Evolutionary conservation across 345 rosid species (phyloP), one percentile per base, ranked within the genome.

Genomic region (Sapria himalayana): DNA sequence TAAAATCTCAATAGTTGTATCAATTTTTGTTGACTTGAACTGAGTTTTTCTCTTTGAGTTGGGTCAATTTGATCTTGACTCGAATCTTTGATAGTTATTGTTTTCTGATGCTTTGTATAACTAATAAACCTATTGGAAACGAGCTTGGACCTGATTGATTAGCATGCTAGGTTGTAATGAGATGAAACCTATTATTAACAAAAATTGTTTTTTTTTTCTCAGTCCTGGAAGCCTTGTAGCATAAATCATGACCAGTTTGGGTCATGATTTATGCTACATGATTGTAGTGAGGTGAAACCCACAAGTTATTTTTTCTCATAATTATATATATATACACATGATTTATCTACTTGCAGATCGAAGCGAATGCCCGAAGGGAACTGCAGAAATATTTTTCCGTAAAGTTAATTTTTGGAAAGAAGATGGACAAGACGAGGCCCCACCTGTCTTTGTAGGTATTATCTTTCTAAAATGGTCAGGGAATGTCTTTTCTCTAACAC

Each of bases 391-490:
- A 15, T 89, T 89, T 63, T 89, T 82, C 57, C 76, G 95, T 2
- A 89, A 89, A 66, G 98, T 82, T 31, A 82, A 89, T 81, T 89
- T 89, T 44, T 89, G 98, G 98, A 89, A 77, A 48, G 95, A 77
- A 13, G 98, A 89, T 48, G 98, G 75, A 9, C 73, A 79, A 51
- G 86, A 79, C 40, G 95, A 82, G 62, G 93, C 95, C 8, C 93
- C 95, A 24, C 95, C 95, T 72, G 85, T 89, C 71, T 89, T 89
- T 85, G 96, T 85, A 76, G 82, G 96, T 80, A 76, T 68, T 69
- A 50, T 51, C 45, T 51, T 69, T 44, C 40, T 37, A 29, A 41
- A 38, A 54, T 42, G 45, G 38, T 22, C 11, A 35, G 38, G 40
- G 19, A 29, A 22, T 39, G 8, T 29, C 19, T 15, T 22, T 31